Evolutionary conservation across 1,284 basidiomycete genomes (phyloP), one percentile per base, ranked within the genome.

Genomic region (Pseudozyma pruni): DNA sequence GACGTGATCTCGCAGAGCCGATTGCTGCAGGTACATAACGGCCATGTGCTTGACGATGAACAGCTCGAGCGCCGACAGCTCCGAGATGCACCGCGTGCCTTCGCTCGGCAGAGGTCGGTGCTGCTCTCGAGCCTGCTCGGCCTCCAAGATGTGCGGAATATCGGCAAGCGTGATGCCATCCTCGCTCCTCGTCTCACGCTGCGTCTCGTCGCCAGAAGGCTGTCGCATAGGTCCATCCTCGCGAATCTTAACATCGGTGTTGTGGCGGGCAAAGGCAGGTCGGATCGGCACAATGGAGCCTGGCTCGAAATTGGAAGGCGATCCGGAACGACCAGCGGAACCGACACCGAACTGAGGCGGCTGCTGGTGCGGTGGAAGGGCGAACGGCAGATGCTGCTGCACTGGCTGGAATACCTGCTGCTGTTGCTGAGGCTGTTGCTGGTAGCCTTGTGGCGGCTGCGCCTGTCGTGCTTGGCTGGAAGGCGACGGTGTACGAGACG

Each of bases 81-180:
- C 91, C 5, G 91, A 91, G 46, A 98, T 88, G 74, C 91, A 89
- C 58, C 90, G 88, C 16, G 88, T 87, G 63, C 86, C 90, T 82
- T 91, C 88, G 27, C 89, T 85, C 1, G 91, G 91, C 22, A 92
- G 49, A 8, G 74, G 62, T 23, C 91, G 88, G 57, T 89, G 89
- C 78, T 94, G 90, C 81, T 92, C 91, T 42, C 91, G 87, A 29
- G 91, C 92, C 81, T 95, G 92, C 40, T 94, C 92, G 2, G 90
- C 92, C 80, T 94, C 91, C 83, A 95, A 89, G 6, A 97, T 85
- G 78, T 94, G 91, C 8, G 95, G 93, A 62, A 98, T 91, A 84
- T 99, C 96, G n/a, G 92, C 93, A 10, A 99, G 87, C 0, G 95
- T 97, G 76, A 98, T 90, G 5, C 89, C 90, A 60, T 94, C 92